A percentile compares a stretch with the other conserved stretches of the same genome.
phyloP scores from a whole-genome alignment of 768 basidiomycete genomes.

The Boletus speciosus region DNA sequence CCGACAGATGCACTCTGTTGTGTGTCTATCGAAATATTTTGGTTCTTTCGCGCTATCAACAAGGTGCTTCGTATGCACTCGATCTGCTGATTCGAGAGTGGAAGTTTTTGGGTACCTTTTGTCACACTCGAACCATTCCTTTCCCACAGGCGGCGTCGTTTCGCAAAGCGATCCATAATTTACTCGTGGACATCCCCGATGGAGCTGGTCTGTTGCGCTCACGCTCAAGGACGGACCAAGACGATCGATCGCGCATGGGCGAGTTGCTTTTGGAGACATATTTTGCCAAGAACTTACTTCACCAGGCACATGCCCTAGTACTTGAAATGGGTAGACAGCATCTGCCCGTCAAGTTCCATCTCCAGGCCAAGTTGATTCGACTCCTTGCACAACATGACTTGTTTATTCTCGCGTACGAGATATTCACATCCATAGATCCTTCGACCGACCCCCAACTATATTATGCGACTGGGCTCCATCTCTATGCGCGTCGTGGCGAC shows the following conservation, averaged over 20 bases:
- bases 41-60: conserved; percentile 33
- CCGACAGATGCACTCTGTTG: conserved; percentile 23
- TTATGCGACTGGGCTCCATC: conserved; percentile 46
- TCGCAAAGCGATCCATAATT: conserved; percentile 23
- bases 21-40: conserved; percentile 38
- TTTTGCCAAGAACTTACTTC: conserved; percentile 29
- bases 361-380: conserved; percentile 38
- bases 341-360: conserved; percentile 27
- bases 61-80: conserved; percentile 33
- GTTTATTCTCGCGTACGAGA: conserved; percentile 42
- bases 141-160: conserved; percentile 24
- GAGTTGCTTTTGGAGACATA: conserved; percentile 42
- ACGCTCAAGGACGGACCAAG: conserved; percentile 22
- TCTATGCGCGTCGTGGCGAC: conserved; percentile 54
- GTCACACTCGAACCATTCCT: conserved; percentile 3
- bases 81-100: conserved; percentile 41
- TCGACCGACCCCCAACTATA: conserved; percentile 16
- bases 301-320: conserved; percentile 40
- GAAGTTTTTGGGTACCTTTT: conserved; percentile 28
- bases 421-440: conserved; percentile 37
- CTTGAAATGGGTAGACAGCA: conserved; percentile 38
- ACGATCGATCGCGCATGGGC: conserved; percentile 32
- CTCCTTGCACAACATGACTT: conserved; percentile 39
- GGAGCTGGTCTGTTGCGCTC: conserved; percentile 27
- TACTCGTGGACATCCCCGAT: conserved; percentile 33